Percentiles rank a stretch among this genome's conserved stretches.
These are phyloP conservation scores for Verbena officinalis DNA, from an alignment of 257 asterid genomes.

Conservation along the genomic window DNA sequence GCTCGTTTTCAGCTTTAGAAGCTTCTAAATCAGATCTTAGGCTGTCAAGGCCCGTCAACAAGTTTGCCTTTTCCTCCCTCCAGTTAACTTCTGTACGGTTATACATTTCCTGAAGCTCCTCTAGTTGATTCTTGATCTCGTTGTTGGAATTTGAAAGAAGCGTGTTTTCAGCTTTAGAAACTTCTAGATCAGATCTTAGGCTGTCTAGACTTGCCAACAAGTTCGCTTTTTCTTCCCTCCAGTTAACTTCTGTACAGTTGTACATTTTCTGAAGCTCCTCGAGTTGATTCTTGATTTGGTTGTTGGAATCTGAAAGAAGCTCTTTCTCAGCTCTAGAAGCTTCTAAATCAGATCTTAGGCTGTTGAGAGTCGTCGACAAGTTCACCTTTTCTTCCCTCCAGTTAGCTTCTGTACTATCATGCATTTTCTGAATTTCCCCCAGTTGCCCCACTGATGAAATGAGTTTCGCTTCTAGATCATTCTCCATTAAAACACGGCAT, in stretches of 20 bases:
- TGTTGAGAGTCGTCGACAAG: slow-evolving; percentile 42
- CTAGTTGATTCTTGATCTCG: slow-evolving; percentile 40
- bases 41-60: no score
- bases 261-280: slow-evolving; percentile 26
- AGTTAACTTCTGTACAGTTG: slow-evolving; percentile 48
- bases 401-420: slow-evolving; percentile 47
- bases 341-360: slow-evolving; percentile 59
- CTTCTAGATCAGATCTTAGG: slow-evolving; percentile 59
- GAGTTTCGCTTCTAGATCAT: slow-evolving; percentile 20
- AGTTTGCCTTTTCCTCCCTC: no score
- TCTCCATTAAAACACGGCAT: slow-evolving; percentile 39
- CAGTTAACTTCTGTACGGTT: no score
- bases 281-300: slow-evolving; percentile 27
- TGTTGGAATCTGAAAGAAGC: slow-evolving; percentile 59
- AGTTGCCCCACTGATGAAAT: slow-evolving; percentile 29
- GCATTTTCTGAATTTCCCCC: slow-evolving; percentile 22
- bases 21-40: no score
- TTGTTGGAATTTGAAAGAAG: slow-evolving; percentile 58
- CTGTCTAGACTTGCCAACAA: slow-evolving; percentile 42
- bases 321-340: slow-evolving; percentile 48
- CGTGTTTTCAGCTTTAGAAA: slow-evolving; percentile 49
- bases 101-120: slow-evolving; percentile 27
- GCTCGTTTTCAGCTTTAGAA: no score
- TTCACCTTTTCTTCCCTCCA: slow-evolving; percentile 48
- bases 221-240: slow-evolving; percentile 47